phyloP scores from a whole-genome alignment of 2,329 filamentous ascomycete genomes.

The Graphiopsis chlorocephala region DNA sequence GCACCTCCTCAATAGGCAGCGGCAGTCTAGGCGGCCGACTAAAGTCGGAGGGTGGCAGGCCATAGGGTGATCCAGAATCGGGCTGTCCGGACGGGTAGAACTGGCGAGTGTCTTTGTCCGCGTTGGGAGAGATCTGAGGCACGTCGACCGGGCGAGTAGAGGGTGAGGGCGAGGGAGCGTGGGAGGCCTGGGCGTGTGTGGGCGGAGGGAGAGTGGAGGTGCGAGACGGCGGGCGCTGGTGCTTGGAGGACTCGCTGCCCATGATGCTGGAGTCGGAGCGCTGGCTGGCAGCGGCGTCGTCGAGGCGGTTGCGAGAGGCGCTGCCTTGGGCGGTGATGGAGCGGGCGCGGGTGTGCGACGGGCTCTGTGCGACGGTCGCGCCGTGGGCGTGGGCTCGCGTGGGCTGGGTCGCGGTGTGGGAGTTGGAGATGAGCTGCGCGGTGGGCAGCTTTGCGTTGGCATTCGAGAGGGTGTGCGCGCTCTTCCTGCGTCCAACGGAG shows the following conservation, averaged over 20 bases:
- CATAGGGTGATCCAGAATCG: slow-evolving; percentile 34
- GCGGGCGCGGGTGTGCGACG: slow-evolving; percentile 28
- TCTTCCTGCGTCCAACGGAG: slow-evolving; percentile 16
- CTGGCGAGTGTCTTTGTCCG: slow-evolving; percentile 17
- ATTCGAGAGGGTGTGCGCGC: slow-evolving; percentile 18
- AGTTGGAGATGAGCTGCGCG: slow-evolving; percentile 20
- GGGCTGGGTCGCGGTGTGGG: slow-evolving; percentile 20
- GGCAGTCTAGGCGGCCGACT: slow-evolving; percentile 81
- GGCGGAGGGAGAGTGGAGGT: slow-evolving; percentile 12
- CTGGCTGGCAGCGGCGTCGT: slow-evolving; percentile 14
- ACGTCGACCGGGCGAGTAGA: slow-evolving; percentile 14
- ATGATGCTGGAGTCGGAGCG: slow-evolving; percentile 14
- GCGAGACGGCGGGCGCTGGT: slow-evolving; percentile 10
- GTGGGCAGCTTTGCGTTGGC: slow-evolving; percentile 17
- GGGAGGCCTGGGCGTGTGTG: slow-evolving; percentile 14
- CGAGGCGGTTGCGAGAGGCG: slow-evolving; percentile 1
- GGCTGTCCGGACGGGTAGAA: slow-evolving; percentile 22
- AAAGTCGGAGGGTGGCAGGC: slow-evolving; percentile 44
- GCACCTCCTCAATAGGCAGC: slow-evolving; percentile 86
- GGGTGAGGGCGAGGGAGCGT: slow-evolving; percentile 12
- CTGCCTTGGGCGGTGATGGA: slow-evolving; percentile 28
- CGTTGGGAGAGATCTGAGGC: background rate
- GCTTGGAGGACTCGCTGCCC: slow-evolving; percentile 14
- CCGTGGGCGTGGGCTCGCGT: slow-evolving; percentile 21
- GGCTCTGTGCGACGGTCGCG: slow-evolving; percentile 19